A percentile compares a stretch with the other conserved stretches of the same genome.
Evolutionary conservation across 176 grass and related monocot species (phyloP).

Genomic region (Oryza longistaminata): DNA sequence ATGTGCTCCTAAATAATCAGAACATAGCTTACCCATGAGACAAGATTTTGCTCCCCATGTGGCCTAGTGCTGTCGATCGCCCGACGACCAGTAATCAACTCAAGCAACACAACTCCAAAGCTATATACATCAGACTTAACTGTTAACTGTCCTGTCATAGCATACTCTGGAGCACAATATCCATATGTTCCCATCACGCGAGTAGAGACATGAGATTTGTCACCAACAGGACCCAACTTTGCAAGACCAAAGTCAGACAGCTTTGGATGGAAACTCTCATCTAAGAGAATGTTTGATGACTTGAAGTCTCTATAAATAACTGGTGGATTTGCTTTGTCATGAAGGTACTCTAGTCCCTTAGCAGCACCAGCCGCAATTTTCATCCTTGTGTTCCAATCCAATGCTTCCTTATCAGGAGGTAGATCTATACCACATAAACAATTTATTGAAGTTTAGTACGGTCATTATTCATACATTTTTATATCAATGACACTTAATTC

Average conservation of each 20-base stretch:
- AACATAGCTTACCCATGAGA: conserved; percentile 73
- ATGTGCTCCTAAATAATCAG: not conserved
- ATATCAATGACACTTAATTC: not conserved
- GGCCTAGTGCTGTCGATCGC: conserved; percentile 71
- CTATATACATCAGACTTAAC: conserved; percentile 85
- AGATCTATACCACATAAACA: conserved; percentile 51
- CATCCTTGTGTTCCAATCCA: conserved; percentile 85
- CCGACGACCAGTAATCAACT: conserved; percentile 82
- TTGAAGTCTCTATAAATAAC: conserved; percentile 93
- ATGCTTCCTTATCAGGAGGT: conserved; percentile 67
- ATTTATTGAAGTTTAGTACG: not conserved
- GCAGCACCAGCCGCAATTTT: conserved; percentile 91
- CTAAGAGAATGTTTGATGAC: conserved; percentile 82
- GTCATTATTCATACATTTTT: not conserved
- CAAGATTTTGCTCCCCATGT: conserved; percentile 84
- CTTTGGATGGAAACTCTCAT: conserved; percentile 72
- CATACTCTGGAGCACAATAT: conserved; percentile 86
- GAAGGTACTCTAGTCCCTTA: conserved; percentile 83
- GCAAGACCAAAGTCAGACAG: conserved; percentile 87
- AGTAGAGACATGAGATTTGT: conserved; percentile 86
- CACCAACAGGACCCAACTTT: conserved; percentile 80
- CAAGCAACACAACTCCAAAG: conserved; percentile 82
- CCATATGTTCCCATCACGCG: conserved; percentile 92
- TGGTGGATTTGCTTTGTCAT: conserved; percentile 85
- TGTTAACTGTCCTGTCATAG: conserved; percentile 83